Conservation (phyloP, 495 filamentous ascomycete species). For the Penicillium pulvis region DNA sequence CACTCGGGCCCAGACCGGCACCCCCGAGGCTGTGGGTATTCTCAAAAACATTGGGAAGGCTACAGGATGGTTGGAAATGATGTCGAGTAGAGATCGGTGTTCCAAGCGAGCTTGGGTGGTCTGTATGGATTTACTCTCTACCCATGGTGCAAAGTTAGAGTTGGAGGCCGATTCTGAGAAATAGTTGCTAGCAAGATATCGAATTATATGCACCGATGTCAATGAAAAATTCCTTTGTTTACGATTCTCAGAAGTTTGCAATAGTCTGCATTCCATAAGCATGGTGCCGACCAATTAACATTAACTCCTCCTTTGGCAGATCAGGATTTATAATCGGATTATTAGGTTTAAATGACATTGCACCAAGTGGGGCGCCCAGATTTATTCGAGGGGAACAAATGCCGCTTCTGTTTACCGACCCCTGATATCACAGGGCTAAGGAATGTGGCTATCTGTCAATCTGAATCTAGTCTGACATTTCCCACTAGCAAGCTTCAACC, state of each 20-base stretch:
- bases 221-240: not conserved
- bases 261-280: no score
- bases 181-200: not conserved
- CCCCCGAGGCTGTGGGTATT: slow-evolving; percentile 37
- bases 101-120: slow-evolving; percentile 48
- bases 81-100: slow-evolving; percentile 48
- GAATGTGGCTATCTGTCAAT: not conserved
- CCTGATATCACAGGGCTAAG: not conserved
- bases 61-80: slow-evolving; percentile 47
- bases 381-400: not conserved
- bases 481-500: no score
- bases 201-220: no score
- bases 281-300: not conserved
- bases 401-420: not conserved
- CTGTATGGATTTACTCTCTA: slow-evolving; percentile 26
- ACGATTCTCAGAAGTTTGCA: not conserved
- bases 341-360: not conserved
- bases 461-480: no score
- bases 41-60: slow-evolving; percentile 48
- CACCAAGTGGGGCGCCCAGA: not conserved
- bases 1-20: slow-evolving; percentile 39
- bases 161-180: not conserved
- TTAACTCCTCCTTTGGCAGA: not conserved
- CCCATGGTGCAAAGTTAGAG: slow-evolving; percentile 4
- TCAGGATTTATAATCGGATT: no score